phyloP scores from a whole-genome alignment of 805 yeast species.

The Starmerella tilneyi region DNA sequence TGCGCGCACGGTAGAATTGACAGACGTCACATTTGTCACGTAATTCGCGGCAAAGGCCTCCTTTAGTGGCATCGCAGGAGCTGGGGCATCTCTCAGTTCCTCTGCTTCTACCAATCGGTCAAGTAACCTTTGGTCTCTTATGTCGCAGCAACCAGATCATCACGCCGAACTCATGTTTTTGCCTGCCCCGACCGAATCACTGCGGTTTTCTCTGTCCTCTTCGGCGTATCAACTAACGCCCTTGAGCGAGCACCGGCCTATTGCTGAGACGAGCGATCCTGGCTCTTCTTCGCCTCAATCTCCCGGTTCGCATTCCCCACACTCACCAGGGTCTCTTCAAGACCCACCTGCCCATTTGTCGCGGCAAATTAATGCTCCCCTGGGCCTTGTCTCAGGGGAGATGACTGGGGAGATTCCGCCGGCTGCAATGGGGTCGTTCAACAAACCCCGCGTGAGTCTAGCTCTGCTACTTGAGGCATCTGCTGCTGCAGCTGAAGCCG shows the following conservation, averaged over 20 bases:
- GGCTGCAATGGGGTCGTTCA: background rate
- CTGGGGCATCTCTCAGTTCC: too few relatives aligned
- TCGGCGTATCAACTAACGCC: too few relatives aligned
- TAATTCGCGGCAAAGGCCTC: too few relatives aligned
- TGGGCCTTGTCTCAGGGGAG: background rate
- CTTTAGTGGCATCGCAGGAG: too few relatives aligned
- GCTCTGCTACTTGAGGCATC: constrained; percentile 19
- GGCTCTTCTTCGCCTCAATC: background rate
- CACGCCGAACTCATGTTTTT: background rate
- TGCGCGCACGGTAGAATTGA: too few relatives aligned
- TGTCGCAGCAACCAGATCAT: background rate
- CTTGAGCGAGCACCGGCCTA: too few relatives aligned
- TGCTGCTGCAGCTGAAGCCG: constrained; percentile 20
- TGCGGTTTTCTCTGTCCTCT: background rate
- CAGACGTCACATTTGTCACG: too few relatives aligned
- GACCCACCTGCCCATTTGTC: background rate
- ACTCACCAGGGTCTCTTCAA: background rate
- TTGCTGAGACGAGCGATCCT: background rate
- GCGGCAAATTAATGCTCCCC: background rate
- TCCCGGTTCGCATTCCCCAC: background rate
- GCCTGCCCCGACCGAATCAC: background rate
- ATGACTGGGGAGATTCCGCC: background rate
- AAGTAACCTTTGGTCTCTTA: background rate
- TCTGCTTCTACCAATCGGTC: too few relatives aligned
- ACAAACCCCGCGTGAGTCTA: constrained; percentile 15